A percentile compares a stretch with the other conserved stretches of the same genome.
These are phyloP conservation scores for Parasitella parasitica DNA, from an alignment of 371 early-diverging fungal species.

Conservation along the genomic window DNA sequence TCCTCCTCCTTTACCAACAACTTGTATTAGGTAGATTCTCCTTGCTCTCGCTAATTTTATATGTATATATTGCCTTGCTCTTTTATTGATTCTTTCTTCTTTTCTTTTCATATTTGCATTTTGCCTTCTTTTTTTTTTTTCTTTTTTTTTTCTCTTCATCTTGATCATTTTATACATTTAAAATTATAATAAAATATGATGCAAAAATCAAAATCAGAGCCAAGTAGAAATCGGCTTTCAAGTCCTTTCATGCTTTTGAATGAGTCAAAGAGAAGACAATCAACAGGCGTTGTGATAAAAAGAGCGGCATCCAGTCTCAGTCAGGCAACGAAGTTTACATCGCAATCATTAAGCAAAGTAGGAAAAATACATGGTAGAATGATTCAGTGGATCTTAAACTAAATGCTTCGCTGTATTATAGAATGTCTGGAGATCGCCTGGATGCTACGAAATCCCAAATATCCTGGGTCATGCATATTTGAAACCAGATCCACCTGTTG, in stretches of 20 bases:
- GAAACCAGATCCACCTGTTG: constrained; percentile 27
- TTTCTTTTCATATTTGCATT: too few relatives aligned
- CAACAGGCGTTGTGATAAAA: constrained; percentile 21
- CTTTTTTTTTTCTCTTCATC: constrained; percentile 8
- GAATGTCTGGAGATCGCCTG: constrained; percentile 35
- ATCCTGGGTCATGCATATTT: constrained; percentile 34
- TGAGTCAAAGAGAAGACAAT: constrained; percentile 21
- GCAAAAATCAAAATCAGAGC: constrained; percentile 40
- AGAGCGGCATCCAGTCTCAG: constrained; percentile 17
- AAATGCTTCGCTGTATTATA: neutral
- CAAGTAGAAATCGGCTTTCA: constrained; percentile 13
- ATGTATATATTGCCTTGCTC: constrained; percentile 3
- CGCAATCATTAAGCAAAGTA: constrained; percentile 19
- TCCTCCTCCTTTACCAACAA: neutral
- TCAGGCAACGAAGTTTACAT: constrained; percentile 26
- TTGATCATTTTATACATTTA: neutral
- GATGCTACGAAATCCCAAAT: constrained; percentile 31
- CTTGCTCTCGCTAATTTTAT: neutral
- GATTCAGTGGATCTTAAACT: constrained; percentile 2
- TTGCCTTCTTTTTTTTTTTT: constrained; percentile 7
- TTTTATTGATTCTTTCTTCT: constrained; percentile 10
- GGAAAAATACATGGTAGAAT: neutral
- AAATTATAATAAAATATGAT: constrained; percentile 24
- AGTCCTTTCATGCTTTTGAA: constrained; percentile 5
- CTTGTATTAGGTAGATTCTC: neutral